These are phyloP conservation scores for Daldinia loculata DNA, from an alignment of 495 filamentous ascomycete genomes.

Conservation along the genomic window DNA sequence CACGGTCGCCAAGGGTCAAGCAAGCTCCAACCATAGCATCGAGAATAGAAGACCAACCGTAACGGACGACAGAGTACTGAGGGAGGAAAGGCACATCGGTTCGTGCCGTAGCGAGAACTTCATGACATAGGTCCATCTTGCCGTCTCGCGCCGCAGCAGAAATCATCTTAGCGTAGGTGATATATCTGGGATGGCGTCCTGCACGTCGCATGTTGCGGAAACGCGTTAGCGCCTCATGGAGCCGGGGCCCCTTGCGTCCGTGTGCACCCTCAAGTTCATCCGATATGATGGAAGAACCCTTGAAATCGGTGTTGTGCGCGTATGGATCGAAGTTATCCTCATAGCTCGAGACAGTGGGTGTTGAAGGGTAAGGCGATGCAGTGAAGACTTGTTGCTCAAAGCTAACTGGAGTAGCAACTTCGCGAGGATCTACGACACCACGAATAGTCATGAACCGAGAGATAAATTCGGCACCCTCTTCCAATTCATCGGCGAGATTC, in stretches of 20 bases:
- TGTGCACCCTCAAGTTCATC: constrained; percentile 82
- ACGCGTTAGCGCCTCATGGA: constrained; percentile 81
- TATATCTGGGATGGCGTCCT: constrained; percentile 91
- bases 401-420: constrained; percentile 46
- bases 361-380: constrained; percentile 50
- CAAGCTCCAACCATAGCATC: constrained; percentile 97
- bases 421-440: constrained; percentile 57
- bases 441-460: constrained; percentile 74
- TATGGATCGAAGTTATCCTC: constrained; percentile 92
- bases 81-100: constrained; percentile 83
- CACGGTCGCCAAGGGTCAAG: constrained; percentile 81
- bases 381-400: constrained; percentile 45
- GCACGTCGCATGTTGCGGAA: constrained; percentile 92
- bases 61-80: constrained; percentile 83
- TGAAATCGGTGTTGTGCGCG: constrained; percentile 86
- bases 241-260: constrained; percentile 71
- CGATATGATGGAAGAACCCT: constrained; percentile 86
- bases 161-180: constrained; percentile 95
- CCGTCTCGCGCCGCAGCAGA: constrained; percentile 84
- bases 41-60: constrained; percentile 93
- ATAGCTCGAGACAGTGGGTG: constrained; percentile 54
- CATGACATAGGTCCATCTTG: constrained; percentile 79
- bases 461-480: constrained; percentile 85
- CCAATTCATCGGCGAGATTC: constrained; percentile 79
- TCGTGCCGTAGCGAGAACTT: constrained; percentile 87